A percentile compares a stretch with the other conserved stretches of the same genome.
Evolutionary conservation across 371 early-diverging fungal species (phyloP).

Genomic region (Haplosporangium sp.): DNA sequence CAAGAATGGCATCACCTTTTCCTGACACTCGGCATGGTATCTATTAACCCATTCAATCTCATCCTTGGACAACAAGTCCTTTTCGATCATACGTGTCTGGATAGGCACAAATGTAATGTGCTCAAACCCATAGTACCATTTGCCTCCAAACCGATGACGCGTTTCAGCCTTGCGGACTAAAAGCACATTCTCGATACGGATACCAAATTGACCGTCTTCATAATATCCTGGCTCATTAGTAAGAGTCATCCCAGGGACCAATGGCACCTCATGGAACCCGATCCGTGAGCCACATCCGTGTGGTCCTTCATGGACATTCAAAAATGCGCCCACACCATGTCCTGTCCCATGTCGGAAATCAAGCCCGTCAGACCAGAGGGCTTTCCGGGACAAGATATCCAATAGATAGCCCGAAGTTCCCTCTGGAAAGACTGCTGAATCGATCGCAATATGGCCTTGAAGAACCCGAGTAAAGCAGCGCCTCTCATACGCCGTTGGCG

Average conservation of each 20-base stretch:
- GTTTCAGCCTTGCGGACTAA: conserved; percentile 73
- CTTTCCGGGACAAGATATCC: conserved; percentile 91
- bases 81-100: conserved; percentile 80
- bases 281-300: conserved; percentile 92
- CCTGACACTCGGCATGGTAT: conserved; percentile 82
- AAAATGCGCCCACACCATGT: conserved; percentile 98
- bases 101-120: conserved; percentile 92
- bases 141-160: conserved; percentile 78
- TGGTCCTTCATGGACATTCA: conserved; percentile 99
- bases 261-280: conserved; percentile 74
- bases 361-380: conserved; percentile 94
- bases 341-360: conserved; percentile 99
- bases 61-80: conserved; percentile 65
- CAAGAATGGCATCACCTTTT: conserved; percentile 82
- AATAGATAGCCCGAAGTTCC: conserved; percentile 91
- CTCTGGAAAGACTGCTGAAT: conserved; percentile 84
- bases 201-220: conserved; percentile 96
- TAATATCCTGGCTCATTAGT: conserved; percentile 99
- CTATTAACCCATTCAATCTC: conserved; percentile 89
- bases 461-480: conserved; percentile 98
- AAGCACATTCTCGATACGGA: conserved; percentile 95
- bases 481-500: conserved; percentile 88
- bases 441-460: conserved; percentile 97
- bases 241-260: conserved; percentile 89
- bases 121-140: conserved; percentile 88